Evolutionary conservation across 1,139 yeast species (phyloP).

Genomic region (Zygoascus sp.): DNA sequence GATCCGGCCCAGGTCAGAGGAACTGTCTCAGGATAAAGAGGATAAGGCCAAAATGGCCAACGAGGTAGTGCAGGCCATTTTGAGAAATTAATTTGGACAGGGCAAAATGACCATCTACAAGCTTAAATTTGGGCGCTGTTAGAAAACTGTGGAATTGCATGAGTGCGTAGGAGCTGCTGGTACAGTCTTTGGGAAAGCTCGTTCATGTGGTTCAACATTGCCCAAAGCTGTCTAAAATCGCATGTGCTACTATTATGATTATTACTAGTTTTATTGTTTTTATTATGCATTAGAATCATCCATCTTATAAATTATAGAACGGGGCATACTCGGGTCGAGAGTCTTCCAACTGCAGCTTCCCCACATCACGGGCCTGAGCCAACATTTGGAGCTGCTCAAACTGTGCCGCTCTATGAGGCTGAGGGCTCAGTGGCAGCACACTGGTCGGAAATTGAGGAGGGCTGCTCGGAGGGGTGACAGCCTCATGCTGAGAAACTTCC

Average conservation of each 20-base stretch:
- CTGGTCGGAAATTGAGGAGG: conserved; percentile 1
- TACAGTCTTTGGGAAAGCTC: too few relatives aligned
- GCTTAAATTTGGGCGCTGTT: too few relatives aligned
- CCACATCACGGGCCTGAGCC: background rate
- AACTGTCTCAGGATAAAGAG: conserved; percentile 17
- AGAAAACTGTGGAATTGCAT: too few relatives aligned
- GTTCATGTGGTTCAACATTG: too few relatives aligned
- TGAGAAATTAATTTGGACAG: conserved; percentile 1
- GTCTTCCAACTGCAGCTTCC: background rate
- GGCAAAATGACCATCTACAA: too few relatives aligned
- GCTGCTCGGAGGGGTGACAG: background rate
- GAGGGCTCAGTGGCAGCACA: conserved; percentile 6
- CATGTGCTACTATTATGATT: background rate
- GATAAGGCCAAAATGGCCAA: conserved; percentile 13
- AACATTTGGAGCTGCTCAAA: conserved; percentile 2
- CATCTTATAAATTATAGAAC: background rate
- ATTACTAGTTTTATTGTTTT: background rate
- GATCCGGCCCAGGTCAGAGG: conserved; percentile 28
- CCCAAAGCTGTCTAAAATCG: too few relatives aligned
- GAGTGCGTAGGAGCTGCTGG: too few relatives aligned
- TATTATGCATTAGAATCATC: background rate
- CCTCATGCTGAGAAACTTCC: background rate
- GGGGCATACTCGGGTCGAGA: background rate
- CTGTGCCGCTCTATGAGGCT: conserved; percentile 4
- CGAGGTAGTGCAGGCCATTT: conserved; percentile 3